phyloP scores from a whole-genome alignment of 2,329 filamentous ascomycete species.

The Aspergillus versicolor region DNA sequence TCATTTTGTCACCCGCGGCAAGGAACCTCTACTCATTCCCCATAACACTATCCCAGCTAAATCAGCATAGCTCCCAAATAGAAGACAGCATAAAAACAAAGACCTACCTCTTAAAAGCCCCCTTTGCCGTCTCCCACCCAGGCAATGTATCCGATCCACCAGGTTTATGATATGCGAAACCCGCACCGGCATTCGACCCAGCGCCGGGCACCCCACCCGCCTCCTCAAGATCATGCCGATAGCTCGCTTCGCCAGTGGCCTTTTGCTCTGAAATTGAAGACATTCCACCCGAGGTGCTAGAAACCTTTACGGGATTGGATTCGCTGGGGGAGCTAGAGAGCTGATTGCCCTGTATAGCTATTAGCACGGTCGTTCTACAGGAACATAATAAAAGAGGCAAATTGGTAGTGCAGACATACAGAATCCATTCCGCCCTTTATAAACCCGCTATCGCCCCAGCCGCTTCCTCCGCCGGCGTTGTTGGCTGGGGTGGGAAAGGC shows the following conservation, averaged over 20 bases:
- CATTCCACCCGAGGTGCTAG: not conserved
- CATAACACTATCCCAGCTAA: not conserved
- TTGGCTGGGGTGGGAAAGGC: constrained; percentile 31
- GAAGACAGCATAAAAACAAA: not conserved
- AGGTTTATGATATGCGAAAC: not conserved
- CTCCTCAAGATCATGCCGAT: not conserved
- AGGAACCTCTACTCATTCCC: not conserved
- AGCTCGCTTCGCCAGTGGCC: not conserved
- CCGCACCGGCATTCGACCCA: not conserved
- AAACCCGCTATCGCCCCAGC: constrained; percentile 24
- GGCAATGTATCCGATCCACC: constrained; percentile 2
- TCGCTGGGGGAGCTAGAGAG: not conserved
- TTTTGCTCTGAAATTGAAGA: not conserved
- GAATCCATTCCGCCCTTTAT: constrained; percentile 20
- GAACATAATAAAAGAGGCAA: not conserved
- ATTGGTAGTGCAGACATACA: not conserved
- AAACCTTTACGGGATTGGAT: not conserved
- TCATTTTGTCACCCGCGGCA: too few relatives aligned
- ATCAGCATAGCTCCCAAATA: not conserved
- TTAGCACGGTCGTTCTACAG: not conserved
- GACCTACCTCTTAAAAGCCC: not conserved
- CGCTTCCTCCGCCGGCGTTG: constrained; percentile 22
- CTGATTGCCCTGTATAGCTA: not conserved
- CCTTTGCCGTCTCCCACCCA: constrained; percentile 7
- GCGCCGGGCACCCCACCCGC: not conserved